Percentiles rank a stretch among this genome's conserved stretches.
Evolutionary conservation across 2,329 filamentous ascomycete species (phyloP).

Genomic region (Aspergillus awamori): DNA sequence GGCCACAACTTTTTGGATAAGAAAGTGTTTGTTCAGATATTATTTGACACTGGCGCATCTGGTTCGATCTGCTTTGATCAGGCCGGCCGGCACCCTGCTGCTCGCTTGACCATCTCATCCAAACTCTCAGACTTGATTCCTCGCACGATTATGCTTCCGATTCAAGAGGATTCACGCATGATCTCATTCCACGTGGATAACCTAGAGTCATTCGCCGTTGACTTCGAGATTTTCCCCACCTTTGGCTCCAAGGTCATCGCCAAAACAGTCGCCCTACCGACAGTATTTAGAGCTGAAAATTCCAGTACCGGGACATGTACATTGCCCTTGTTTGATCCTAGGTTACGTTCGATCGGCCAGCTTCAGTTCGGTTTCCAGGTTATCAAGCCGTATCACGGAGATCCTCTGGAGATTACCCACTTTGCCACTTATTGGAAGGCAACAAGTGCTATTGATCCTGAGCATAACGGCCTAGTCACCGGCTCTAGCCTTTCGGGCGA

Average conservation of each 20-base stretch:
- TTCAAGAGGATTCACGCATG: slow-evolving; percentile 91
- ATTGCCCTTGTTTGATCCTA: slow-evolving; percentile 88
- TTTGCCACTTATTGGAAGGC: slow-evolving; percentile 99
- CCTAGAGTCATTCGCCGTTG: slow-evolving; percentile 86
- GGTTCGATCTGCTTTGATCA: slow-evolving; percentile 94
- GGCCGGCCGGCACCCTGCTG: slow-evolving; percentile 92
- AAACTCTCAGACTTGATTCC: slow-evolving; percentile 96
- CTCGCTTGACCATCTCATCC: slow-evolving; percentile 91
- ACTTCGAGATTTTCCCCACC: slow-evolving; percentile 96
- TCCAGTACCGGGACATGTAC: slow-evolving; percentile 80
- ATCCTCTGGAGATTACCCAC: slow-evolving; percentile 92
- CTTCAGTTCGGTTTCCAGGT: slow-evolving; percentile 94
- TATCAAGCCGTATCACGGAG: slow-evolving; percentile 91
- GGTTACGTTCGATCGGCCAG: slow-evolving; percentile 87
- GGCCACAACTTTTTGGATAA: slow-evolving; percentile 98
- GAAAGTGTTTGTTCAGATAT: slow-evolving; percentile 93
- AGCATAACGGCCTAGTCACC: slow-evolving; percentile 84
- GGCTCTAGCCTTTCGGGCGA: slow-evolving; percentile 95
- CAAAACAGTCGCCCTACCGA: slow-evolving; percentile 87
- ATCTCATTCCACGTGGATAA: slow-evolving; percentile 97
- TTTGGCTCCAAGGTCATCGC: slow-evolving; percentile 98
- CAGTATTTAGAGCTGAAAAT: slow-evolving; percentile 74
- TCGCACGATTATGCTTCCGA: slow-evolving; percentile 90
- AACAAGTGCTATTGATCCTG: slow-evolving; percentile 86
- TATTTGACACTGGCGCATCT: slow-evolving; percentile 69